Evolutionary conservation across 164 flowering plant genomes (phyloP).

Genomic region (Macadamia integrifolia): DNA sequence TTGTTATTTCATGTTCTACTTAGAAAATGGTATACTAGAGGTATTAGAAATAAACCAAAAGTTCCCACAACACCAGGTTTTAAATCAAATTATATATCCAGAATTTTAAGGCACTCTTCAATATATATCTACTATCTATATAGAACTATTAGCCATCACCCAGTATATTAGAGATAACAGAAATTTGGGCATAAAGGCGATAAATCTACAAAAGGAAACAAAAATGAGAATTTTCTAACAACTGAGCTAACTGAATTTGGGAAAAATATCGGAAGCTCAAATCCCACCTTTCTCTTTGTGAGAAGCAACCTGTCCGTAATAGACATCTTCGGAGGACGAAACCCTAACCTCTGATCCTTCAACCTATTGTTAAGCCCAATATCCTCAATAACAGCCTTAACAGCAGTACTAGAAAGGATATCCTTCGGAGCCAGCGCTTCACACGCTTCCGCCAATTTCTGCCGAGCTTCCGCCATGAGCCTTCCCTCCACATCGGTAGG

Average conservation of each 20-base stretch:
- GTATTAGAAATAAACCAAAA: no score
- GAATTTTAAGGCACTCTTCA: no score
- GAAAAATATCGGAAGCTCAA: background rate
- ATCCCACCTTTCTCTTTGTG: slow-evolving; percentile 54
- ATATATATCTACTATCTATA: no score
- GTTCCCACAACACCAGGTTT: no score
- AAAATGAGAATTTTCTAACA: background rate
- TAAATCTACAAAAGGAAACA: background rate
- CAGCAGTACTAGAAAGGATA: slow-evolving; percentile 48
- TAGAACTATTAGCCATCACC: no score
- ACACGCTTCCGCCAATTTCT: slow-evolving; percentile 51
- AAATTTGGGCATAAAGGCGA: background rate
- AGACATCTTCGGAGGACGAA: slow-evolving; percentile 48
- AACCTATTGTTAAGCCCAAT: slow-evolving; percentile 53
- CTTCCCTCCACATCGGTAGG: slow-evolving; percentile 52
- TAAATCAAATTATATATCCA: no score
- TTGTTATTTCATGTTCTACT: no score
- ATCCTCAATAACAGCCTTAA: slow-evolving; percentile 65
- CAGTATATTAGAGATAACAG: no score
- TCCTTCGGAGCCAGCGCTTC: slow-evolving; percentile 58
- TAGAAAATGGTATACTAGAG: no score
- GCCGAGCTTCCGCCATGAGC: slow-evolving; percentile 72
- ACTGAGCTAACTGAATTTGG: background rate
- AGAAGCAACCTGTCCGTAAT: slow-evolving; percentile 57
- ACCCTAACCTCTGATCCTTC: slow-evolving; percentile 56